Base-by-base conservation (phyloP, 164 flowering plant species). In the Vitis riparia region DNA sequence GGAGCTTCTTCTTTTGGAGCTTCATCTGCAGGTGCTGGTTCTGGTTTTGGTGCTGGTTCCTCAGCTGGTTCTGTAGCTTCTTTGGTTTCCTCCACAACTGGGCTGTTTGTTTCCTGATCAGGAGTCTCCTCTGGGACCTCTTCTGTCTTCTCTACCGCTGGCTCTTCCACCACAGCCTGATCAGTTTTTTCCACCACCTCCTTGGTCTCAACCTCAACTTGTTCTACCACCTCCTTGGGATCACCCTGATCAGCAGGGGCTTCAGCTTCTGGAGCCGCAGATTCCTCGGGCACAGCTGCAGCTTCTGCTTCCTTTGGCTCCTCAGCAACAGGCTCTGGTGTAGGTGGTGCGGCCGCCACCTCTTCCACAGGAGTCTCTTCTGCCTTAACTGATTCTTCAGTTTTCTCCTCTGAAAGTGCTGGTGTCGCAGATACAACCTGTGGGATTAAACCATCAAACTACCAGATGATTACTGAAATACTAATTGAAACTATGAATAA, bases 361-460 rank as follows among this genome's bases (percentile, higher is more conserved):
- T 79, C 79, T 63, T 72, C 75, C 53, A n/a, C 19, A 23, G 23
- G 51, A 15, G 62, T 66, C 37, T 78, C 82, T 57, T 61, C 29
- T 16, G 9, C 67, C 58, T 77, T 51, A 1, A 52, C 9, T 68
- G 73, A 0, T 52, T 62, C 65, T 50, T 73, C 70, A 44, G 53
- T 48, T 37, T 27, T 55, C 47, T 69, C 78, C 64, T 71, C 78
- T 13, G 50, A 59, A 51, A 74, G 63, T 17, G 80, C 78, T 15
- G 73, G 55, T 44, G 63, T 19, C 15, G 73, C 80, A 67, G 82
- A 71, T 23, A 69, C 80, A 73, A 80, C 80, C 82, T 80, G 72
- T 66, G 61, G 1, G 16, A 6, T 37, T 37, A 37, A 37, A 37
- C 44, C 44, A 37, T 37, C 44, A 37, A 37, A 37, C 10, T 13